Evolutionary conservation across 345 rosid species (phyloP).

Genomic region (Heritiera fomes): DNA sequence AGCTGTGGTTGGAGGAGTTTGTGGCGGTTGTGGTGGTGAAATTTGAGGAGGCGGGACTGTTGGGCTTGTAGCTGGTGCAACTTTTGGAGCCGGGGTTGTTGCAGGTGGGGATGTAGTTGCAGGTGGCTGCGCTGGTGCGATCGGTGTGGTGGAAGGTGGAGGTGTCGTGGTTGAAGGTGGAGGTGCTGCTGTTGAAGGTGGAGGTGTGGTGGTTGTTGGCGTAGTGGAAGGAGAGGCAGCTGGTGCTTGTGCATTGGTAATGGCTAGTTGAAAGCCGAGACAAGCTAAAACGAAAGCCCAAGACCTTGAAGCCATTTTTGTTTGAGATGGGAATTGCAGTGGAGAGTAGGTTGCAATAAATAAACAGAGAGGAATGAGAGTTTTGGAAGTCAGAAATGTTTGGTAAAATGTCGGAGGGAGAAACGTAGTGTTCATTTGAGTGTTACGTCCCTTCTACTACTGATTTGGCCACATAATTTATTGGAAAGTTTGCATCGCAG

Average conservation of each 20-base stretch:
- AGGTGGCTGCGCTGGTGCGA: conserved; percentile 46
- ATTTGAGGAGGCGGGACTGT: conserved; percentile 50
- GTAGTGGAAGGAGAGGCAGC: conserved; percentile 60
- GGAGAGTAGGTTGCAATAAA: conserved; percentile 31
- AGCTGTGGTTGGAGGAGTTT: conserved; percentile 51
- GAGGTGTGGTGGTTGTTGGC: background rate
- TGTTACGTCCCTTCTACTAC: conserved; percentile 52
- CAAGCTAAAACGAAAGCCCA: conserved; percentile 41
- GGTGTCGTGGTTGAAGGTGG: conserved; percentile 19
- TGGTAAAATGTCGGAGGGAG: conserved; percentile 58
- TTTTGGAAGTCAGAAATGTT: conserved; percentile 27
- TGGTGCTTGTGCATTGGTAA: conserved; percentile 66
- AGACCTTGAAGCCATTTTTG: conserved; percentile 46
- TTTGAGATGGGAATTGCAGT: conserved; percentile 28
- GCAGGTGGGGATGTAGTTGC: conserved; percentile 50
- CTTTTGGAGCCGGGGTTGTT: conserved; percentile 61
- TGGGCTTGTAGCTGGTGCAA: conserved; percentile 64
- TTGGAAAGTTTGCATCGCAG: background rate
- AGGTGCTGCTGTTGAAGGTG: no score
- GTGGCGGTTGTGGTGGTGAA: conserved; percentile 53
- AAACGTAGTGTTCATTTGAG: conserved; percentile 48
- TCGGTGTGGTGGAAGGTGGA: conserved; percentile 41
- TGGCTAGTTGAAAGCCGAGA: conserved; percentile 41
- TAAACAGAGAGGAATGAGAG: conserved; percentile 16
- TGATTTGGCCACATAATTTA: conserved; percentile 21